phyloP scores from a whole-genome alignment of 2,329 filamentous ascomycete genomes.

The Huntiella abstrusa region DNA sequence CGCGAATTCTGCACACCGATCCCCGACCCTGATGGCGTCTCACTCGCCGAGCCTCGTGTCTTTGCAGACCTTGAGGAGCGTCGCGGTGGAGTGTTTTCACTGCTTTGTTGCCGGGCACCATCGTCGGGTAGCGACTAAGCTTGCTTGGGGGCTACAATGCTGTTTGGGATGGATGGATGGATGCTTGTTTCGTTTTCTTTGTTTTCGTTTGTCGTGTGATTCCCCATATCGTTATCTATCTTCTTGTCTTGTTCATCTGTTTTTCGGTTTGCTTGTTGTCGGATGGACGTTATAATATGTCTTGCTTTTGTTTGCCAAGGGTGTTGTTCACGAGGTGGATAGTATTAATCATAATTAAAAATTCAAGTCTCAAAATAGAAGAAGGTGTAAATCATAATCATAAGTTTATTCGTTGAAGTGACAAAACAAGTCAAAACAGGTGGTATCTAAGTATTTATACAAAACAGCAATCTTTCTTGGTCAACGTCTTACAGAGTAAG shows the following conservation, averaged over 20 bases:
- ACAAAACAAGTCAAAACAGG: no score
- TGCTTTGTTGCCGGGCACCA: neutral
- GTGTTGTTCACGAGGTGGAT: no score
- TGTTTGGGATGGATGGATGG: no score
- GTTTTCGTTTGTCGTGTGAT: slow-evolving; percentile 3
- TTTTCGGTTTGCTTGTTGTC: neutral
- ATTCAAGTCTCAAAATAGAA: no score
- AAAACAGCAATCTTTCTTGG: neutral
- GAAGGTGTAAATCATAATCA: no score
- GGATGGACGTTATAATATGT: neutral
- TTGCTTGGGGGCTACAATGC: neutral
- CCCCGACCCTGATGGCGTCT: no score
- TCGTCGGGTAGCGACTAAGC: neutral
- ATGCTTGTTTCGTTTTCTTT: slow-evolving; percentile 5
- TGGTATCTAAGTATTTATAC: slow-evolving; percentile 4
- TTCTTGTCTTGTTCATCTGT: slow-evolving; percentile 1
- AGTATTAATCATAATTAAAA: no score
- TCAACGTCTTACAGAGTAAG: slow-evolving; percentile 15
- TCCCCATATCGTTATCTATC: slow-evolving; percentile 1
- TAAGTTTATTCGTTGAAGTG: no score
- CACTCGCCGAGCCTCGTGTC: no score
- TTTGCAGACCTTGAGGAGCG: neutral
- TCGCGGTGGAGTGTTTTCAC: neutral
- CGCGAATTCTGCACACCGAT: no score
- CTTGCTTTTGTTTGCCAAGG: no score